Percentiles rank a stretch among this genome's conserved stretches.
These are phyloP conservation scores for Trichomonascaceae sp. DNA, from an alignment of 1,139 yeast genomes.

Conservation along the genomic window DNA sequence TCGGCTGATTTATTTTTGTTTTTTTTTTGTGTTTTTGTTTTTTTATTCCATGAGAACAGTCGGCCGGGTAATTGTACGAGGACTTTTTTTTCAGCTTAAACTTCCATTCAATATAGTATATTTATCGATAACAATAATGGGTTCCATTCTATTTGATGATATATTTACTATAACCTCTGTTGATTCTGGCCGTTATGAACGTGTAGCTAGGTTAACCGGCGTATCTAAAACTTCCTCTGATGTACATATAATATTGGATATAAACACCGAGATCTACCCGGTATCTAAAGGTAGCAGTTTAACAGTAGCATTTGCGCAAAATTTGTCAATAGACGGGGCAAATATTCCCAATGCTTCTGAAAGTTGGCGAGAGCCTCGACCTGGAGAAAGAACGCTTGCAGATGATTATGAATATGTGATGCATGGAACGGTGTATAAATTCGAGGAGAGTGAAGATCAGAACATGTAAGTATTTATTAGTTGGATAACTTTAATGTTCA, in stretches of 20 bases:
- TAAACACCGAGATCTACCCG: constrained; percentile 90
- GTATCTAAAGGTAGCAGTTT: constrained; percentile 70
- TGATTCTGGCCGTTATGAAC: constrained; percentile 87
- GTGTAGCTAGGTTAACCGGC: constrained; percentile 85
- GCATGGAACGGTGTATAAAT: constrained; percentile 97
- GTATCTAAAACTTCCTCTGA: constrained; percentile 79
- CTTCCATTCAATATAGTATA: too few relatives aligned
- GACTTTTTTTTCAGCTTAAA: not conserved
- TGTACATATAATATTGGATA: constrained; percentile 79
- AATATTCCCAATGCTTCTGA: constrained; percentile 45
- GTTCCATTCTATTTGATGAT: constrained; percentile 80
- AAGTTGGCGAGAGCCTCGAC: constrained; percentile 83
- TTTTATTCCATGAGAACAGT: not conserved
- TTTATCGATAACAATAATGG: constrained; percentile 12
- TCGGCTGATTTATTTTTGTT: too few relatives aligned
- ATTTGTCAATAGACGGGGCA: constrained; percentile 57
- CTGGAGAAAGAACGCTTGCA: constrained; percentile 78
- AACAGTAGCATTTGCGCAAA: constrained; percentile 82
- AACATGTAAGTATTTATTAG: constrained; percentile 33
- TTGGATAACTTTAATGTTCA: too few relatives aligned
- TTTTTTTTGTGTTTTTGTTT: too few relatives aligned
- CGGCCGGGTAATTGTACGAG: not conserved
- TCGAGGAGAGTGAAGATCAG: constrained; percentile 77
- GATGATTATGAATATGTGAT: constrained; percentile 97
- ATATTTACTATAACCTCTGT: constrained; percentile 81